Evolutionary conservation across 768 basidiomycete species (phyloP).

Genomic region (Calocera viscosa): DNA sequence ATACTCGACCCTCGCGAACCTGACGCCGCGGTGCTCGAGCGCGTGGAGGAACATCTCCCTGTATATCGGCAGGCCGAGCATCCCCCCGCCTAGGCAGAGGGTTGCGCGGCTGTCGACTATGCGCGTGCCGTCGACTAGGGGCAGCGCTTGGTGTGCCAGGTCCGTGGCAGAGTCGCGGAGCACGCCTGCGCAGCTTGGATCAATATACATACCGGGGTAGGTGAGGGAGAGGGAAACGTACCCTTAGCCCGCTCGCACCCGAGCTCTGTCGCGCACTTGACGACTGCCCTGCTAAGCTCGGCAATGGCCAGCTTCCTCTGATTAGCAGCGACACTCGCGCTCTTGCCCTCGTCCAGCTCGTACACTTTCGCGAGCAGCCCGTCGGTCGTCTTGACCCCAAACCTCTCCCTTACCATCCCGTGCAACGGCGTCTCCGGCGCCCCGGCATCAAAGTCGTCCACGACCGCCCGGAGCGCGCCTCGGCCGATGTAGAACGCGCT

Average conservation of each 20-base stretch:
- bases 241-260: background rate
- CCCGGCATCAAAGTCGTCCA: conserved; percentile 5
- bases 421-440: conserved; percentile 3
- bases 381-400: background rate
- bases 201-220: background rate
- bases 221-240: background rate
- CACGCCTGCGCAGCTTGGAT: background rate
- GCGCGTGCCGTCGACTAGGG: background rate
- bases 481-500: conserved; percentile 70
- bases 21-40: conserved; percentile 44
- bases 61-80: conserved; percentile 53
- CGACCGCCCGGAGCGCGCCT: conserved; percentile 56
- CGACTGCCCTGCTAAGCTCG: background rate
- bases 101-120: conserved; percentile 29
- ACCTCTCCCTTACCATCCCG: background rate
- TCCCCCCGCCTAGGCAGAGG: conserved; percentile 67
- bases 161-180: background rate
- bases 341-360: conserved; percentile 1
- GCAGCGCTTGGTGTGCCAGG: background rate
- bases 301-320: background rate
- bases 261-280: conserved; percentile 4
- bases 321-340: conserved; percentile 2
- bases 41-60: conserved; percentile 42
- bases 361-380: conserved; percentile 6
- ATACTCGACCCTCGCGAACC: conserved; percentile 52